Evolutionary conservation across 2,329 filamentous ascomycete genomes (phyloP).

Genomic region (Colletotrichum camelliae): DNA sequence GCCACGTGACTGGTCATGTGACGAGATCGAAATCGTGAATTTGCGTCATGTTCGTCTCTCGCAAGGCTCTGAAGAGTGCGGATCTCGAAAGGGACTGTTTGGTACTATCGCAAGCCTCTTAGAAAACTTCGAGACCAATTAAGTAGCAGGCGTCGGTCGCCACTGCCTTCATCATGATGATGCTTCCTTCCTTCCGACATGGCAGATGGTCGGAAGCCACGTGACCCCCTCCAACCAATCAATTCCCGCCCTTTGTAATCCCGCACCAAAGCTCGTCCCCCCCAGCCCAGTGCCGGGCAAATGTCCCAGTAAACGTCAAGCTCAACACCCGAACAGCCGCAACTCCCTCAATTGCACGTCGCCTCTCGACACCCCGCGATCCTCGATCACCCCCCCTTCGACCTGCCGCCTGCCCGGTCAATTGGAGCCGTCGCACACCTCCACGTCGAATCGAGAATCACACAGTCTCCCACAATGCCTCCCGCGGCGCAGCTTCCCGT

Average conservation of each 20-base stretch:
- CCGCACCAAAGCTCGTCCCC: constrained; percentile 24
- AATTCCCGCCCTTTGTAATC: constrained; percentile 25
- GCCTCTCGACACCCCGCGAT: background rate
- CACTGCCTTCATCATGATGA: constrained; percentile 1
- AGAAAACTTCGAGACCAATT: background rate
- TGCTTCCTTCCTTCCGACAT: background rate
- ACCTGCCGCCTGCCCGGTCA: constrained; percentile 17
- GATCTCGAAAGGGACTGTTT: fast-evolving
- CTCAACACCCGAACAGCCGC: constrained; percentile 11
- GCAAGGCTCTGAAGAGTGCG: background rate
- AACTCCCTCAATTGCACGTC: background rate
- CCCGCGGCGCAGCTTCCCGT: constrained; percentile 20
- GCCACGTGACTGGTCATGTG: constrained; percentile 21
- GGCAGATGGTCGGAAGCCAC: background rate
- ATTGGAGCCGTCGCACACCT: constrained; percentile 13
- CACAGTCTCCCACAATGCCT: constrained; percentile 19
- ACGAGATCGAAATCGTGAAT: fast-evolving
- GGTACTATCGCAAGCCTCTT: fast-evolving
- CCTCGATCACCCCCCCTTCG: background rate
- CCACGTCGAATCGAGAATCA: background rate
- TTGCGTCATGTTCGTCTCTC: fast-evolving
- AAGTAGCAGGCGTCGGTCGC: background rate
- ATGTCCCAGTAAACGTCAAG: constrained; percentile 20
- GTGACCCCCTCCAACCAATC: constrained; percentile 19
- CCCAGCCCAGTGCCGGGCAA: constrained; percentile 5